Base-by-base conservation (phyloP, 306 rosid species). In the Quercus ilex region DNA sequence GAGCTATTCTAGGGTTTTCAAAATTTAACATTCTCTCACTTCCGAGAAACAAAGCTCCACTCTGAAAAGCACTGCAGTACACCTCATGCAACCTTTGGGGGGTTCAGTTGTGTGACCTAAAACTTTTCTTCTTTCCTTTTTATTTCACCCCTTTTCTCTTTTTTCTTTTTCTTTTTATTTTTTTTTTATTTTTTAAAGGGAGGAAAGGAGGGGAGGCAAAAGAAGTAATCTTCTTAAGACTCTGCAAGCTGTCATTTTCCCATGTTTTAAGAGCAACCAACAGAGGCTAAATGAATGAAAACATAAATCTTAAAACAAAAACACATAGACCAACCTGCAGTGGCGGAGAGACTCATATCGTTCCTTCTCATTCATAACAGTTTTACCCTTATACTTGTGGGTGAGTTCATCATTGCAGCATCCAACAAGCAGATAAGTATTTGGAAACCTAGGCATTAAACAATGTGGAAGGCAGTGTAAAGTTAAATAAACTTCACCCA, bases 341-440 rank as follows among this genome's bases (percentile, higher is more conserved):
- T 95, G 99, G 65, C 98, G 98, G 55, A 95, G 89, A 78, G 99
- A 95, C 81, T 95, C 99, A 55, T 92, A 95, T 64, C 98, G 96
- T 85, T 95, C 99, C n/a, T 76, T 79, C 58, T 91, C 99, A 1
- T 91, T 95, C 99, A 95, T 95, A 19, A 95, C 98, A 64, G 99
- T 95, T 79, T 95, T 95, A 41, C 99, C 99, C 82, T 95, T 95
- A 79, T 55, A 93, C 77, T 80, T 92, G 91, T 95, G 99, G 60
- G 98, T 95, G 67, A 76, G 89, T 65, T 81, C 96, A 77, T 95
- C 99, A 78, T 84, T 85, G 80, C 99, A 95, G 79, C 93, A 89
- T 73, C 99, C 99, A 79, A 95, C 99, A 7, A 95, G 89, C 87
- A 95, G 86, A 78, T 87, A 90, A 33, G 98, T 82, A 68, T 92